A percentile compares a stretch with the other conserved stretches of the same genome.
Conservation (phyloP, 83 land plant genomes). For the Thuja plicata region DNA sequence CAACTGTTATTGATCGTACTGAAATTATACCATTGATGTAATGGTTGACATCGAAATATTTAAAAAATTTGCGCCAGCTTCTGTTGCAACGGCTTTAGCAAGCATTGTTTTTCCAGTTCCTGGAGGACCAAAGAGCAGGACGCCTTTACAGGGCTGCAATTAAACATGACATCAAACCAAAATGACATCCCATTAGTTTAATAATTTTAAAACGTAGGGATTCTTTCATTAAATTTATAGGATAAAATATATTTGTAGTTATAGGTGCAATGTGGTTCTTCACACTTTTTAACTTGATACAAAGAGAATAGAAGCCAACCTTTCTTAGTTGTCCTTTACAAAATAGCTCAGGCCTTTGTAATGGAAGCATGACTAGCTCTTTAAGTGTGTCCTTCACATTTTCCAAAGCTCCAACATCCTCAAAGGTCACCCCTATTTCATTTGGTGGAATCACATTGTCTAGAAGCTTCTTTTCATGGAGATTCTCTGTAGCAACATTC, state of each 20-base stretch:
- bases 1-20: not conserved
- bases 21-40: constrained; percentile 69
- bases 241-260: not conserved
- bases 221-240: no score
- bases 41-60: constrained; percentile 86
- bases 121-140: constrained; percentile 92
- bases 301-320: constrained; percentile 52
- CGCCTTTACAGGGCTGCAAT: constrained; percentile 82
- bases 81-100: constrained; percentile 93
- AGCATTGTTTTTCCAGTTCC: constrained; percentile 96
- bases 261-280: not conserved
- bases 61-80: constrained; percentile 89
- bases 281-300: not conserved
- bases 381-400: constrained; percentile 91
- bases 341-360: constrained; percentile 93
- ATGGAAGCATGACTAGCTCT: constrained; percentile 97
- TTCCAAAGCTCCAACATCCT: constrained; percentile 94
- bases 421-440: constrained; percentile 93
- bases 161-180: not conserved
- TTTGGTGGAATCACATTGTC: constrained; percentile 82
- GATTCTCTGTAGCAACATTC: constrained; percentile 90
- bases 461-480: constrained; percentile 66
- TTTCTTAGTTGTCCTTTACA: constrained; percentile 86
- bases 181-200: not conserved
- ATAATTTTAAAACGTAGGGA: no score